Evolutionary conservation across 441 rosid genomes (phyloP), one percentile per base, ranked within the genome.

Genomic region (Manihot esculenta): DNA sequence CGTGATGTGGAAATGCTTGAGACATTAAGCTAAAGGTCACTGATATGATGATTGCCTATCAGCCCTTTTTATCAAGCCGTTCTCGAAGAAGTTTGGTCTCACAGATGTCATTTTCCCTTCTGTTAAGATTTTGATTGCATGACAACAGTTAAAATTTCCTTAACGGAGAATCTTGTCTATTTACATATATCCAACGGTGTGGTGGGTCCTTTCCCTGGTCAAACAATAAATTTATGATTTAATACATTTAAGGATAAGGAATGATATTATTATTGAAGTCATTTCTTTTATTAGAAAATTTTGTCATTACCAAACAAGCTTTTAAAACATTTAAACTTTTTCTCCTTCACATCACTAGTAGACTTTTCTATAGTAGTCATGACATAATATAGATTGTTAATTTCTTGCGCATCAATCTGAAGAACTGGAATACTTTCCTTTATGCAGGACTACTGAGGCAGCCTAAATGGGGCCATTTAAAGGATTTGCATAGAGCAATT

Each of bases 381-480:
- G 38, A 66, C 38, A 18, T 57, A 21, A 17, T 24, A 38, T 42
- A 42, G 38, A 55, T 59, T 58, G 38, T 53, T 50, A 24, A 76
- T 71, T 21, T 48, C 33, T 41, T 54, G 54, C 65, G 60, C 51
- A 53, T 66, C 18, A 35, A 58, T 70, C 18, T 66, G 50, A 69
- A 64, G 58, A 44, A 53, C 64, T 59, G 58, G 12, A 56, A 8
- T 33, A 67, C 20, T 51, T 72, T 55, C 62, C 9, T 59, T 71
- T 59, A 61, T 73, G 57, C 79, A 94, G 98, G 99, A 70, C 80
- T 95, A 24, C 20, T 81, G 74, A 93, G 97, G 88, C 83, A 91
- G 68, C 99, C 99, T 14, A 95, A 95, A 80, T 95, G 97, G 97
- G 97, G 98, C 38, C 99, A 95, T 80, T 83, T 93, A 82, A 95